Evolutionary conservation across 805 yeast species (phyloP), one percentile per base, ranked within the genome.

Genomic region (Henningerozyma blattae): DNA sequence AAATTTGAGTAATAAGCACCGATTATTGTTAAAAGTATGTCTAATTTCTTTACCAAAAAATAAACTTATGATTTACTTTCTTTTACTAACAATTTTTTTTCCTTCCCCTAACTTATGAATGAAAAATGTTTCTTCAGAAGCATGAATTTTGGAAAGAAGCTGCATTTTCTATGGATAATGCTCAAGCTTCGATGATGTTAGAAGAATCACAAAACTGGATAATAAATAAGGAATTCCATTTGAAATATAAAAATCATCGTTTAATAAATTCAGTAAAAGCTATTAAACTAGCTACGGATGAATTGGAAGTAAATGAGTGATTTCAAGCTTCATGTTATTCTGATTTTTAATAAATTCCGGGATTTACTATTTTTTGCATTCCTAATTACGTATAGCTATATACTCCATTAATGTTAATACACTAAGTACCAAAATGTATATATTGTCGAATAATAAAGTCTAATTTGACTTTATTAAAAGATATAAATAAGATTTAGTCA

Each of bases 131-230:
- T n/a, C 13, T 24, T 28, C 32, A 48, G 43, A 42, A 46, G 28
- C 47, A 49, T 31, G 47, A 48, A 32, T 27, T 49, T 15, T 56
- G 61, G 61, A 57, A 54, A 36, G 61, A 56, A 28, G 41, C 58
- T 9, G 58, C 55, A 2, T 56, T 52, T 28, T 34, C 47, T 3
- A 44, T 46, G 25, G 61, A 56, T 35, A 48, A 58, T 2, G 56
- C 52, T 25, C 42, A 51, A 22, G 58, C 55, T 2, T 50, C 51
- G 7, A 36, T 40, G 3, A 33, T 44, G 10, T 47, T 55, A 17
- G 49, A 50, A 16, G 34, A 30, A 14, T 42, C 47, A 2, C 56
- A 55, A 33, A 39, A 41, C 14, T 55, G 60, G 60, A 44, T 51
- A 36, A 38, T 38, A 18, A 22, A 33, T 10, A 52, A 54, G 25